phyloP scores from a whole-genome alignment of 2,329 filamentous ascomycete species.

The Dendryphion nanum region DNA sequence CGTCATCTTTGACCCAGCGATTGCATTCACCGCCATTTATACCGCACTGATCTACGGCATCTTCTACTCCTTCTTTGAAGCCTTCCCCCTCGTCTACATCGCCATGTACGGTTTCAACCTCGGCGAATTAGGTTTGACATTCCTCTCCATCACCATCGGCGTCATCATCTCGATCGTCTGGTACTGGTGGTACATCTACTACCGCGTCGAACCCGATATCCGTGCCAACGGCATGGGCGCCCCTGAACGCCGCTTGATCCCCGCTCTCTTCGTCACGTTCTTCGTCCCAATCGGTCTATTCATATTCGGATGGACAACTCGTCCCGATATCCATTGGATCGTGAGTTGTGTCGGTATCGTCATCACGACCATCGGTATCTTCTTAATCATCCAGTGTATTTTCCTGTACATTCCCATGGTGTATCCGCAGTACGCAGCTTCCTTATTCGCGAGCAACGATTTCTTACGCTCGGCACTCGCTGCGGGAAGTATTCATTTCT shows the following conservation, averaged over 20 bases:
- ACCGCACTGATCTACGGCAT: constrained; percentile 78
- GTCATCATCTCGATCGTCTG: constrained; percentile 64
- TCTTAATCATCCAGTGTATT: constrained; percentile 48
- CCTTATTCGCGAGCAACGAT: constrained; percentile 63
- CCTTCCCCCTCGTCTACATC: constrained; percentile 65
- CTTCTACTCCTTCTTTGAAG: constrained; percentile 74
- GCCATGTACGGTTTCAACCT: constrained; percentile 74
- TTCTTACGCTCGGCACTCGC: constrained; percentile 58
- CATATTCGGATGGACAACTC: constrained; percentile 68
- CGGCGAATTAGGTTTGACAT: constrained; percentile 75
- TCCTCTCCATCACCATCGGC: constrained; percentile 76
- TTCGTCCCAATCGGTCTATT: constrained; percentile 65
- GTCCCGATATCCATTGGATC: constrained; percentile 58
- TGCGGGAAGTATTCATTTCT: constrained; percentile 60
- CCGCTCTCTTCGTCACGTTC: constrained; percentile 57
- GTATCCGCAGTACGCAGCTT: constrained; percentile 50
- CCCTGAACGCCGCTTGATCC: constrained; percentile 73
- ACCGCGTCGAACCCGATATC: constrained; percentile 61
- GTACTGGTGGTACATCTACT: constrained; percentile 74
- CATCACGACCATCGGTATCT: constrained; percentile 48
- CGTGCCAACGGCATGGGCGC: constrained; percentile 65
- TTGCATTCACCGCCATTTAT: constrained; percentile 79
- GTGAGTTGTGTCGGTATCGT: constrained; percentile 54
- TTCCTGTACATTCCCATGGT: constrained; percentile 65
- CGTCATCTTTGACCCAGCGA: constrained; percentile 78